Base-by-base conservation (phyloP, 2,329 filamentous ascomycete species). In the Alternaria viburni region DNA sequence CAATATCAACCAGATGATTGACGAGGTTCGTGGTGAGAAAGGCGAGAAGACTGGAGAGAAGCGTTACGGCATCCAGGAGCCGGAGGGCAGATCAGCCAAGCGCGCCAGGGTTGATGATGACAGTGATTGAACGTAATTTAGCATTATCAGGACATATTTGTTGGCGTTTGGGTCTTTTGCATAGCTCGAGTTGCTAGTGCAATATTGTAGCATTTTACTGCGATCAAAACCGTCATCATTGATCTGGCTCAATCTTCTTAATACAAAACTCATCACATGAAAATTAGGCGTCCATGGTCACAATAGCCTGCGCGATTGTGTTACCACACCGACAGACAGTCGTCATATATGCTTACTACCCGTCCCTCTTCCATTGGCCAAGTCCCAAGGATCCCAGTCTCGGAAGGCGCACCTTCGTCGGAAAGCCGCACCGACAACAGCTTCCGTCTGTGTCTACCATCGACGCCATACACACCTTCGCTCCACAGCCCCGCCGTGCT, bases 1-100 rank as follows among this genome's bases (percentile, higher is more conserved):
- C 80, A 94, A 96, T 54, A 96, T 98, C 70, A 93, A 97, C 77
- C 92, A 92, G 74, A 97, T 99, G 84, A 89, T 99, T 78, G 91
- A 89, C 36, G 93, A 97, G 79, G 93, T 86, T 25, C 85, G 84
- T 86, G 74, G 89, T 84, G 80, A 89, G 79, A 75, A 57, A 73
- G 15, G 88, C 84, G 79, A 89, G 80, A 76, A 62, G 74, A 77
- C 86, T 3, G 86, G 87, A 3, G 93, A 91, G 81, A 90, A 93
- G 77, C 88, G 91, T 36, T 93, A 91, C 77, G 93, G 92, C 0
- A 81, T 96, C 63, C 90, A 93, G 69, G 90, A 92, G 28, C 85
- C 85, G 59, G 76, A 83, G 61, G 80, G 79, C 43, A 78, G 82
- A 60, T 77, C 79, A 21, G 75, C 86, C 54, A 97, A 97, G 84